phyloP scores from a whole-genome alignment of 495 filamentous ascomycete species.

The Penicillium egyptiacum region DNA sequence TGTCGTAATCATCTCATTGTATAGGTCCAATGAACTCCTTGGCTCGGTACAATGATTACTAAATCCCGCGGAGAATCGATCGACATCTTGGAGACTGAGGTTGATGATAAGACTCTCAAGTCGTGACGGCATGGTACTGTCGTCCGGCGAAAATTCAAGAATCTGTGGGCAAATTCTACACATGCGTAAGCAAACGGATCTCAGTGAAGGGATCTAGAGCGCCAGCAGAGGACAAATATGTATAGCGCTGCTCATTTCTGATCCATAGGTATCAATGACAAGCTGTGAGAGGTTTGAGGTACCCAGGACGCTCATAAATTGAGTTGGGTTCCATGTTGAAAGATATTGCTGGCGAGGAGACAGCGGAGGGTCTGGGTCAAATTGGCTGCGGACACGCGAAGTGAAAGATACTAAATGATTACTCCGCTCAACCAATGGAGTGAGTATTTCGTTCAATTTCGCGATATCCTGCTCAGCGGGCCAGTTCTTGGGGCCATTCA shows the following conservation, averaged over 20 bases:
- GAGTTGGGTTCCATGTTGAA: background rate
- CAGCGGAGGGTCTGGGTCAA: no score
- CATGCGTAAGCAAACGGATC: background rate
- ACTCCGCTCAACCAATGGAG: no score
- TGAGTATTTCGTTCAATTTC: no score
- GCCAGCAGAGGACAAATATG: slow-evolving; percentile 13
- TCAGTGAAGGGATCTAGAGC: background rate
- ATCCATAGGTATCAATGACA: slow-evolving; percentile 15
- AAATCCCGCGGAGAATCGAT: no score
- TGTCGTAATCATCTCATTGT: no score
- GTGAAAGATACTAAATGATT: no score
- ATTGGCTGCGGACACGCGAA: no score
- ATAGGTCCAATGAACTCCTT: no score
- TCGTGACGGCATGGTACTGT: background rate
- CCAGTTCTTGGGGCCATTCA: no score
- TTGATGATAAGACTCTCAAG: background rate
- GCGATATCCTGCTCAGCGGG: no score
- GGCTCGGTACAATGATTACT: no score
- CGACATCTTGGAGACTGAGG: no score
- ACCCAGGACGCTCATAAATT: background rate
- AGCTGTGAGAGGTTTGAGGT: slow-evolving; percentile 8
- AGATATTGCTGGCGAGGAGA: background rate
- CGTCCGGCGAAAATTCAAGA: background rate
- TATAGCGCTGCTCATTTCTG: background rate
- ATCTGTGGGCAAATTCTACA: background rate